Evolutionary conservation across 108 stramenopile genomes (phyloP).

Genomic region (Cyclotella distinguenda): DNA sequence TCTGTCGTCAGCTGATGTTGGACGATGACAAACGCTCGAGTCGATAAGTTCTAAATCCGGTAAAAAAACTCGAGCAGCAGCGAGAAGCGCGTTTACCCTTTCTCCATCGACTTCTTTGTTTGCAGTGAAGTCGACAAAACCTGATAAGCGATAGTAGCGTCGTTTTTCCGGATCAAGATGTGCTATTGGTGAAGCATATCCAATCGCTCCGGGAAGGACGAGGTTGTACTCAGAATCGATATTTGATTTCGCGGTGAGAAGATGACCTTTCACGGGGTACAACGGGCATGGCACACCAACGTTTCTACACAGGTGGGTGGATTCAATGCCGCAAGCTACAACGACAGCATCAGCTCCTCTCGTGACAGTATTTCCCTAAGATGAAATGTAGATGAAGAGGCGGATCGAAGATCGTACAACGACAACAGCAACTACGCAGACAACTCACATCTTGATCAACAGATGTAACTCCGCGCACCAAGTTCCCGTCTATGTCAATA

Average conservation of each 20-base stretch:
- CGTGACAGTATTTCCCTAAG: conserved; percentile 12
- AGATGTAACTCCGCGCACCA: conserved; percentile 21
- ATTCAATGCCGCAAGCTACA: conserved; percentile 23
- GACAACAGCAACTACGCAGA: neutral
- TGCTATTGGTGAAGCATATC: conserved; percentile 41
- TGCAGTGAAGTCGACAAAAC: conserved; percentile 39
- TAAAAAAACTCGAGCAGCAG: conserved; percentile 23
- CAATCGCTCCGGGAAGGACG: conserved; percentile 26
- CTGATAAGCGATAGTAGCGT: conserved; percentile 27
- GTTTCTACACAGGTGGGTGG: conserved; percentile 19
- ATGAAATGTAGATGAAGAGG: neutral
- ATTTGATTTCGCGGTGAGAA: conserved; percentile 22
- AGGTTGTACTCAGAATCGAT: conserved; percentile 21
- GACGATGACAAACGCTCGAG: conserved; percentile 38
- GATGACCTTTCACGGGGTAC: conserved; percentile 36
- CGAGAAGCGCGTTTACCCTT: conserved; percentile 27
- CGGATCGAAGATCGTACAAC: neutral
- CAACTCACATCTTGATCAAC: conserved; percentile 23
- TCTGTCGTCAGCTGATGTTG: conserved; percentile 36
- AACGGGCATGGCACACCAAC: conserved; percentile 30
- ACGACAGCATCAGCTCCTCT: conserved; percentile 27
- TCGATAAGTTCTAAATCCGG: conserved; percentile 34
- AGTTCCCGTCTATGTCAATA: conserved; percentile 7
- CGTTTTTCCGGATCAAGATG: conserved; percentile 5
- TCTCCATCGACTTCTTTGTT: conserved; percentile 13